Percentiles rank a stretch among this genome's conserved stretches.
Evolutionary conservation across 2,329 filamentous ascomycete species (phyloP).

Genomic region (Diaporthe eres): DNA sequence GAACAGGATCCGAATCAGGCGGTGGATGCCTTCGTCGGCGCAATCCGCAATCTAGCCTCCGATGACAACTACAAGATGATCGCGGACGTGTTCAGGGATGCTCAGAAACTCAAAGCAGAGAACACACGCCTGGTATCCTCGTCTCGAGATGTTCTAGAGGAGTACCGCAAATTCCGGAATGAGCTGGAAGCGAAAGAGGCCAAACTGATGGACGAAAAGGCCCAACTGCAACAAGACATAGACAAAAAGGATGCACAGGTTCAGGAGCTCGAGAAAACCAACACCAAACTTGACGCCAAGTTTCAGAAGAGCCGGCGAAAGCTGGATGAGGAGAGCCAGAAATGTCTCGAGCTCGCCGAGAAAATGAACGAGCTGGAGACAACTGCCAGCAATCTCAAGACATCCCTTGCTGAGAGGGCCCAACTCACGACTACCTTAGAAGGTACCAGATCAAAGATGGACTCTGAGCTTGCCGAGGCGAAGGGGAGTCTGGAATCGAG

Average conservation of each 20-base stretch:
- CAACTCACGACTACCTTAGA: not conserved
- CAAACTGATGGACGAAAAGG: constrained; percentile 45
- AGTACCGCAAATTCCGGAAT: constrained; percentile 52
- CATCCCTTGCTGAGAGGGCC: constrained; percentile 2
- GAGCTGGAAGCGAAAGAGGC: constrained; percentile 50
- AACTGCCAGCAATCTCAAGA: not conserved
- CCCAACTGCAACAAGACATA: constrained; percentile 27
- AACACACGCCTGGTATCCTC: constrained; percentile 50
- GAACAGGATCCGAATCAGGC: constrained; percentile 42
- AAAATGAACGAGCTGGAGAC: constrained; percentile 7
- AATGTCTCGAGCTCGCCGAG: constrained; percentile 8
- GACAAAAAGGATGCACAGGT: constrained; percentile 28
- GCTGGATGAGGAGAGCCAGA: constrained; percentile 25
- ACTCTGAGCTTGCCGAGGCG: constrained; percentile 41
- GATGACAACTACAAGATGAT: constrained; percentile 54
- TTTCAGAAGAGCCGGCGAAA: constrained; percentile 8
- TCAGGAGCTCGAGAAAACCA: constrained; percentile 44
- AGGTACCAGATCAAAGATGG: constrained; percentile 1
- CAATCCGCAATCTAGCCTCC: constrained; percentile 51
- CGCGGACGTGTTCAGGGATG: constrained; percentile 52
- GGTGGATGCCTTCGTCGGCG: constrained; percentile 52
- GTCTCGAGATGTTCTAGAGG: constrained; percentile 51
- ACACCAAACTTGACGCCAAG: constrained; percentile 41
- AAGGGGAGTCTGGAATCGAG: constrained; percentile 42
- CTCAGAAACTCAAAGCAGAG: constrained; percentile 50